Evolutionary conservation across 768 basidiomycete genomes (phyloP).

Genomic region (Auriculariales sp.): DNA sequence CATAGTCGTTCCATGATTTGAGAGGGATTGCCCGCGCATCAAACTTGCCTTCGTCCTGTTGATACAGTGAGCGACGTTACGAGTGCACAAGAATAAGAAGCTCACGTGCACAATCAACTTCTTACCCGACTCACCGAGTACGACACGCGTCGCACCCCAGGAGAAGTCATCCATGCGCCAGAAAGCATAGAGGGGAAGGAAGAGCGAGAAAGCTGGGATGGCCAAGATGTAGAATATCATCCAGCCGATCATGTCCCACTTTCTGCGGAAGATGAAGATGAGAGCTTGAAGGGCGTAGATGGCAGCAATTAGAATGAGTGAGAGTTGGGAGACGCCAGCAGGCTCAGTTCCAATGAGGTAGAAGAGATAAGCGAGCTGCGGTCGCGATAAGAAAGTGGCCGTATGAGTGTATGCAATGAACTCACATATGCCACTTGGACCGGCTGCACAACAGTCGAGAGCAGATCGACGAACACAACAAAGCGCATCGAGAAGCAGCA

Average conservation of each 20-base stretch:
- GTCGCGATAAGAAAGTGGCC: conserved; percentile 6
- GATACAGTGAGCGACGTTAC: conserved; percentile 5
- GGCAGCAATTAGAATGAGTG: conserved; percentile 84
- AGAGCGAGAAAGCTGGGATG: conserved; percentile 85
- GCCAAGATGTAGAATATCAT: conserved; percentile 93
- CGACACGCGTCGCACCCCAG: conserved; percentile 86
- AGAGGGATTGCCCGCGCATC: conserved; percentile 86
- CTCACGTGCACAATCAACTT: conserved; percentile 87
- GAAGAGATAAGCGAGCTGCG: conserved; percentile 75
- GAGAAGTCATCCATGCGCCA: conserved; percentile 98
- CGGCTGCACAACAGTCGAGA: conserved; percentile 75
- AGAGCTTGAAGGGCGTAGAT: conserved; percentile 90
- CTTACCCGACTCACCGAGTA: conserved; percentile 89
- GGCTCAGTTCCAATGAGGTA: conserved; percentile 57
- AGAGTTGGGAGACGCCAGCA: conserved; percentile 60
- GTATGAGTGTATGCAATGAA: conserved; percentile 9
- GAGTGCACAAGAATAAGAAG: conserved; percentile 6
- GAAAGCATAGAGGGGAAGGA: conserved; percentile 89
- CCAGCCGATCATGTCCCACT: conserved; percentile 99
- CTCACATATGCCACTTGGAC: conserved; percentile 83
- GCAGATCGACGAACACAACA: conserved; percentile 88
- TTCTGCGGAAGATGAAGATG: conserved; percentile 81
- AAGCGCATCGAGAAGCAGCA: conserved; percentile 99
- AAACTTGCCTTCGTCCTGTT: conserved; percentile 92
- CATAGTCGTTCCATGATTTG: conserved; percentile 95